Conservation (phyloP, 805 yeast genomes). For the Saccharomycopsis synnaedendra region DNA sequence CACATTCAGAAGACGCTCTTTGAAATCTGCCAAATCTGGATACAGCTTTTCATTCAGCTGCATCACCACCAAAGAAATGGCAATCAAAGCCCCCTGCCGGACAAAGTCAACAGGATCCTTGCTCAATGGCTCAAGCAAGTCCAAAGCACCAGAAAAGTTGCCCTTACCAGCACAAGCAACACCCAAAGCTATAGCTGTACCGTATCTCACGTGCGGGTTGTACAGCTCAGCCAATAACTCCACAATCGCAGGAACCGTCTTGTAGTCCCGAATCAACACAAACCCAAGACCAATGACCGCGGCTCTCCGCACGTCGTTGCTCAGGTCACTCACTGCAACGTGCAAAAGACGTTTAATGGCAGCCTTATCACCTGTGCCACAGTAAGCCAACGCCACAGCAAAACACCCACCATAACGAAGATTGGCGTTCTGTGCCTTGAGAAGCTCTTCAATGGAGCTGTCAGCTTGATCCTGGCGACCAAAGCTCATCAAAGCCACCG, state of each 20-base stretch:
- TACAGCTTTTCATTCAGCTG: constrained; percentile 75
- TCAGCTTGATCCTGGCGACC: constrained; percentile 82
- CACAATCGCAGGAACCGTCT: constrained; percentile 91
- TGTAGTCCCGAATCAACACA: constrained; percentile 78
- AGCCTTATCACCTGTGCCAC: constrained; percentile 85
- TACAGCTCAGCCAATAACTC: constrained; percentile 88
- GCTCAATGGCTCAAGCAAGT: constrained; percentile 82
- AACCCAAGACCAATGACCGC: constrained; percentile 90
- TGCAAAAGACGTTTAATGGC: constrained; percentile 84
- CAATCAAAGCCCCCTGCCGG: constrained; percentile 93
- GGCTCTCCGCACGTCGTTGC: constrained; percentile 93
- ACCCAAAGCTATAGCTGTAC: constrained; percentile 95
- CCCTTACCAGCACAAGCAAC: constrained; percentile 96
- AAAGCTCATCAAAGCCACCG: constrained; percentile 76
- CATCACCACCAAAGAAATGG: constrained; percentile 81
- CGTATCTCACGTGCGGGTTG: constrained; percentile 96
- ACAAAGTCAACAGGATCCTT: constrained; percentile 95
- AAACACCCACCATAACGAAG: constrained; percentile 94
- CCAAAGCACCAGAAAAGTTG: constrained; percentile 66
- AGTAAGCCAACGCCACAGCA: constrained; percentile 90
- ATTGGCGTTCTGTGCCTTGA: constrained; percentile 67
- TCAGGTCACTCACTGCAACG: constrained; percentile 91
- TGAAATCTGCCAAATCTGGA: constrained; percentile 71
- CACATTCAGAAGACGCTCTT: constrained; percentile 63
- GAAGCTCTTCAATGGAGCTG: constrained; percentile 47